Evolutionary conservation across 352 stramenopile genomes (phyloP), one percentile per base, ranked within the genome.

Genomic region (Pythium rhizo-oryzae): DNA sequence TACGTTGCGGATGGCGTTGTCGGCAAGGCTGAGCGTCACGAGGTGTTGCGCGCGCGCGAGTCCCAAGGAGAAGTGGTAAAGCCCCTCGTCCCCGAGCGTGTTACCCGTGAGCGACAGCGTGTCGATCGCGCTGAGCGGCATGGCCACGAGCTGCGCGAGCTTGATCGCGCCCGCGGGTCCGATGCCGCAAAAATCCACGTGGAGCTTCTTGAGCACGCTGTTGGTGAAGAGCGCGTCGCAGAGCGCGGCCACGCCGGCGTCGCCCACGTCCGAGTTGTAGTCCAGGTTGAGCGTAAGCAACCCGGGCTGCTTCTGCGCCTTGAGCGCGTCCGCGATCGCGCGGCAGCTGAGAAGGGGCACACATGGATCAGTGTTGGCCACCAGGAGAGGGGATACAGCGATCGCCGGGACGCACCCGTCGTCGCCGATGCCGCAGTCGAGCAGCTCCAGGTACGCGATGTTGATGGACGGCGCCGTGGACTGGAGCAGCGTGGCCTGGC

Each of bases 1-100:
- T 74, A 89, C 87, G 51, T 92, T 85, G 28, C 85, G 85, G 55
- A 93, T 91, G 50, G 72, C 82, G 46, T 94, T 94, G 75, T 94
- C 87, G 9, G 85, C 84, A 33, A 94, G 71, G 41, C 92, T 93
- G 23, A 94, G 74, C 8, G 71, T 85, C n/a, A 65, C 73, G 19
- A 94, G 76, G 19, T 73, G 76, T 4, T 81, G 79, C 2, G 83
- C 78, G 8, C 87, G 77, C 18, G 81, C 83, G 24, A 94, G 82
- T 6, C 87, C 87, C 8, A 91, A 75, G 11, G 87, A 92, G 46
- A 94, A 79, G 51, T 92, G 78, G 4, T 80, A 81, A 16, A 94
- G 79, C 1, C 86, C 86, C 37, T 87, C 79, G 44, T 83, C 77
- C 11, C 73, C 74, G 8, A 91, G 52, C 6, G 60, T 56, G 58